Evolutionary conservation across 129 eudicot species (phyloP).

Genomic region (Erigeron canadensis): DNA sequence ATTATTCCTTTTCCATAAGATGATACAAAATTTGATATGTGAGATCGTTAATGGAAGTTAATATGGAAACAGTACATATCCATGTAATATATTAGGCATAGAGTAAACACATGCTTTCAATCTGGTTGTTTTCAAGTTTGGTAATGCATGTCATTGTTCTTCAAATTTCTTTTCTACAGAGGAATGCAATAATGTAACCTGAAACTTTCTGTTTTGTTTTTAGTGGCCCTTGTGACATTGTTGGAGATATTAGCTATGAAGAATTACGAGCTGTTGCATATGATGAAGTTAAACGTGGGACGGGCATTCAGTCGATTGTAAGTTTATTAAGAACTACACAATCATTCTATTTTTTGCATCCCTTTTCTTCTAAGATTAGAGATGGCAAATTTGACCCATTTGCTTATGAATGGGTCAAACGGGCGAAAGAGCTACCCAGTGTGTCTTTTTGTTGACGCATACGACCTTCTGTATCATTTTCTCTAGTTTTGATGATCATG

Average conservation of each 20-base stretch:
- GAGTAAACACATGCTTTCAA: not conserved
- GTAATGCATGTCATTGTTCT: not conserved
- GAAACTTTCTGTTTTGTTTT: not conserved
- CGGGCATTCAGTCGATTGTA: conserved; percentile 74
- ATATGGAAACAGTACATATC: not conserved
- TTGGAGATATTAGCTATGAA: conserved; percentile 89
- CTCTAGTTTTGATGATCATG: not conserved
- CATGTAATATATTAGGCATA: not conserved
- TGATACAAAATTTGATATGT: not conserved
- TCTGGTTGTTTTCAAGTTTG: conserved; percentile 8
- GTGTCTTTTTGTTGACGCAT: not conserved
- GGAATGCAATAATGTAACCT: conserved; percentile 22
- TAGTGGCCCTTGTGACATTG: conserved; percentile 94
- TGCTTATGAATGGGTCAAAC: not conserved
- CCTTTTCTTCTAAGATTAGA: conserved; percentile 1
- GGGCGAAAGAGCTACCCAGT: not conserved
- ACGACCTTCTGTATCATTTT: not conserved
- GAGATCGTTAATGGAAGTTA: not conserved
- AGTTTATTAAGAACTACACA: conserved; percentile 29
- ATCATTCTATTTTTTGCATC: not conserved
- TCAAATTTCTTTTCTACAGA: not conserved
- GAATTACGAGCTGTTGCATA: conserved; percentile 83
- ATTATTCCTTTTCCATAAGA: not conserved
- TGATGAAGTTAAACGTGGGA: conserved; percentile 85
- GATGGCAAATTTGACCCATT: not conserved